Percentiles rank a stretch among this genome's conserved stretches.
These are phyloP conservation scores for Tulasnella sp. DNA, from an alignment of 768 basidiomycete species.

Conservation along the genomic window DNA sequence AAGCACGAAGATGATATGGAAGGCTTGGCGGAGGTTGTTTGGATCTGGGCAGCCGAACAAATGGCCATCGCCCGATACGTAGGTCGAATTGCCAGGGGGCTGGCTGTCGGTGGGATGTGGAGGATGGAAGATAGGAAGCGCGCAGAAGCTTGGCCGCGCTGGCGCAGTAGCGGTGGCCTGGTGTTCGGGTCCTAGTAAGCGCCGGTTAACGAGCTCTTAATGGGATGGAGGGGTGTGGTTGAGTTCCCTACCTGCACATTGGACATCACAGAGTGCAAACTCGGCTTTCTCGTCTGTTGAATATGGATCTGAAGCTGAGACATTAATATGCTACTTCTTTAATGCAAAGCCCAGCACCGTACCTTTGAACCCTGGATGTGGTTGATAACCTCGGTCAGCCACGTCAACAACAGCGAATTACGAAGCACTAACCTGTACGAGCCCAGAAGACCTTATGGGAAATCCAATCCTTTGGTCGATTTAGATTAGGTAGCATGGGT, in stretches of 20 bases:
- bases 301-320: constrained; percentile 44
- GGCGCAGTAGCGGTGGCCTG: constrained; percentile 33
- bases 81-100: constrained; percentile 34
- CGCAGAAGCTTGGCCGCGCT: constrained; percentile 48
- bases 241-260: not conserved
- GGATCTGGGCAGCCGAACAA: constrained; percentile 49
- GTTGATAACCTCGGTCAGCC: not conserved
- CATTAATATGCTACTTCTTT: not conserved
- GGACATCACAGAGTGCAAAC: constrained; percentile 47
- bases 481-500: constrained; percentile 41
- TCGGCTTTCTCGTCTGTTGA: constrained; percentile 48
- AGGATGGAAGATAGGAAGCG: constrained; percentile 47
- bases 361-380: constrained; percentile 14
- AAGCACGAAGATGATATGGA: constrained; percentile 50
- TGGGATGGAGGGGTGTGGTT: not conserved
- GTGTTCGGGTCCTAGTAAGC: constrained; percentile 46
- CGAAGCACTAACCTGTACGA: constrained; percentile 42
- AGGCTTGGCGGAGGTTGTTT: constrained; percentile 39
- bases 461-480: constrained; percentile 45
- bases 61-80: constrained; percentile 53
- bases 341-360: not conserved
- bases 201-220: no score
- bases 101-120: constrained; percentile 30
- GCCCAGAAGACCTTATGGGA: constrained; percentile 51
- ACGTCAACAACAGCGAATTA: no score